Conservation (phyloP, 2,329 filamentous ascomycete species). For the Acrodontium crateriforme region DNA sequence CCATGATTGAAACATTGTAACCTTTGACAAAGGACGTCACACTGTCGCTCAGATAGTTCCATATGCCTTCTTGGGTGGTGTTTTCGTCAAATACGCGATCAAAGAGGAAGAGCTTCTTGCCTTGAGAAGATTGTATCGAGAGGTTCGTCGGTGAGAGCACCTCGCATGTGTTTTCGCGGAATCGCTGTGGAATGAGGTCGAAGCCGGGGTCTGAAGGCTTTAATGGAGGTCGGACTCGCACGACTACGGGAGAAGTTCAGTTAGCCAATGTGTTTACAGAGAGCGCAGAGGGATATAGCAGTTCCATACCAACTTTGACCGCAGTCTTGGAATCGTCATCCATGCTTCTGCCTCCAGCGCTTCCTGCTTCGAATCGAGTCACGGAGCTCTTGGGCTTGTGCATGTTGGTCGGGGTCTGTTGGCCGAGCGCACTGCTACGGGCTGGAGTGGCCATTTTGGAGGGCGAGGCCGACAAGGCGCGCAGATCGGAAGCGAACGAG, state of each 20-base stretch:
- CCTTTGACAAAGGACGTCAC: slow-evolving; percentile 83
- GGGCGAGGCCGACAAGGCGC: too few relatives aligned
- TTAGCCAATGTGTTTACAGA: slow-evolving; percentile 2
- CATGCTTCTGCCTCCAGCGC: slow-evolving; percentile 59
- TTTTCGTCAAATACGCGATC: slow-evolving; percentile 85
- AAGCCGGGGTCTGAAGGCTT: slow-evolving; percentile 68
- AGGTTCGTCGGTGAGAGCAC: slow-evolving; percentile 75
- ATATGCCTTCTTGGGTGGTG: slow-evolving; percentile 73
- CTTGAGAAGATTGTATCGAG: slow-evolving; percentile 79
- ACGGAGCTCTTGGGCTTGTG: too few relatives aligned
- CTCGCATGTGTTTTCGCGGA: slow-evolving; percentile 84
- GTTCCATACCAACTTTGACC: slow-evolving; percentile 76
- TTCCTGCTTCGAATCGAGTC: too few relatives aligned
- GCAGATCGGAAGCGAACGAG: too few relatives aligned
- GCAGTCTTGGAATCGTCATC: slow-evolving; percentile 84
- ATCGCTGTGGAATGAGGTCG: slow-evolving; percentile 89
- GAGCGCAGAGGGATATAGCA: slow-evolving; percentile 5
- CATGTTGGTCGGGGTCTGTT: too few relatives aligned
- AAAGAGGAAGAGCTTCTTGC: slow-evolving; percentile 90
- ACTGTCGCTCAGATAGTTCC: slow-evolving; percentile 86
- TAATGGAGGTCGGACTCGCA: slow-evolving; percentile 9
- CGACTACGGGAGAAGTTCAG: slow-evolving; percentile 5
- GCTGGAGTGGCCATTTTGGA: too few relatives aligned
- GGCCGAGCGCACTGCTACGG: too few relatives aligned
- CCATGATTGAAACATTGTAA: slow-evolving; percentile 95